Percentiles rank a stretch among this genome's conserved stretches.
Evolutionary conservation across 1,284 basidiomycete genomes (phyloP).

Genomic region (Trichosporon asahii): DNA sequence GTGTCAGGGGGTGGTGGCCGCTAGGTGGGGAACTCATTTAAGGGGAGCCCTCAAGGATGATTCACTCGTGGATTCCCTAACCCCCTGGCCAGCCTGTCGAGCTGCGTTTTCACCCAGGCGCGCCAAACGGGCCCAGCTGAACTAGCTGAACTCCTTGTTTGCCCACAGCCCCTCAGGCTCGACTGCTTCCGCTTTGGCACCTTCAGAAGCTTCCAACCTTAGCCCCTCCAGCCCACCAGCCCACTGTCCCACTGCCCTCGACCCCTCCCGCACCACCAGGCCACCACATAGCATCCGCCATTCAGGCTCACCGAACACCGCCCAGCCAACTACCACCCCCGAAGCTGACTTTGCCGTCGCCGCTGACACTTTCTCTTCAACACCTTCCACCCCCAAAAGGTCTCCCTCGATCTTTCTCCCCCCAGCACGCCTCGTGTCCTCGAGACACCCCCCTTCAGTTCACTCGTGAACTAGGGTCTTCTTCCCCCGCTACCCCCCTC

Average conservation of each 20-base stretch:
- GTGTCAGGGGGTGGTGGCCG: neutral
- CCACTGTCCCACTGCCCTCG: neutral
- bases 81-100: too few relatives aligned
- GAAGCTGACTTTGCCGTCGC: neutral
- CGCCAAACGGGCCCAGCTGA: neutral
- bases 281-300: neutral
- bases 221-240: neutral
- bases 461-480: conserved; percentile 8
- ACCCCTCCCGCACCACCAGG: neutral
- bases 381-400: conserved; percentile 13
- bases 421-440: conserved; percentile 2
- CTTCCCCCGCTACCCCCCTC: neutral
- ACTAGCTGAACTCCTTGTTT: too few relatives aligned
- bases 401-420: neutral
- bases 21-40: neutral
- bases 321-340: conserved; percentile 1
- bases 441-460: conserved; percentile 9
- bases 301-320: neutral
- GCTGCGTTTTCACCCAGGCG: neutral
- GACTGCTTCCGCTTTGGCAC: neutral
- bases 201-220: neutral
- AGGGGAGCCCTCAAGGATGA: too few relatives aligned
- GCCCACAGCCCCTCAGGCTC: neutral
- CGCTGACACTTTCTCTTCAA: conserved; percentile 7
- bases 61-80: too few relatives aligned